Conservation (phyloP, 2,329 filamentous ascomycete species). For the Blumeria graminis region DNA sequence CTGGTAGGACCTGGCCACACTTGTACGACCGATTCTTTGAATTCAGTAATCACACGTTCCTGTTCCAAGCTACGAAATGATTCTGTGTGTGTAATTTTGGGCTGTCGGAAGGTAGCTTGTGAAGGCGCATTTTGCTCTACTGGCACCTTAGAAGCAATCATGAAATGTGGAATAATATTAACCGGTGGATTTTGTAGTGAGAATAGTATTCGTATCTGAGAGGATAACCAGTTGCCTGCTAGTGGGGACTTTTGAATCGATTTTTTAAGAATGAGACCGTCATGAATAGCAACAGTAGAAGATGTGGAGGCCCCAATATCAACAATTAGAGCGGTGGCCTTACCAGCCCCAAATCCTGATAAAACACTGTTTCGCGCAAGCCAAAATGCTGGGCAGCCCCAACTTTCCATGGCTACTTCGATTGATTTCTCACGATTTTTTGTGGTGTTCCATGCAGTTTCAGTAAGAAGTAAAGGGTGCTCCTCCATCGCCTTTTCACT, state of each 20-base stretch:
- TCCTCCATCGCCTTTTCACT: conserved; percentile 63
- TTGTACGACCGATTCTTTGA: conserved; percentile 94
- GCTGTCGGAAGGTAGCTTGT: conserved; percentile 51
- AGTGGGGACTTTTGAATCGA: conserved; percentile 66
- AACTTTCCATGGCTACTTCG: conserved; percentile 91
- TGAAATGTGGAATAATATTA: conserved; percentile 60
- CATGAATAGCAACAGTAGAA: conserved; percentile 74
- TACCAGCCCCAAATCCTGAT: conserved; percentile 76
- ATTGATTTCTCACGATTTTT: conserved; percentile 86
- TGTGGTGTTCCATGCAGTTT: conserved; percentile 72
- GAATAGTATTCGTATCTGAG: conserved; percentile 67
- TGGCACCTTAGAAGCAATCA: conserved; percentile 65
- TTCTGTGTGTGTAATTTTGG: conserved; percentile 32
- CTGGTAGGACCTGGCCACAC: conserved; percentile 66
- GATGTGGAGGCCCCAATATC: conserved; percentile 78
- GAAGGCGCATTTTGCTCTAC: conserved; percentile 69
- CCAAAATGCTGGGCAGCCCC: conserved; percentile 89
- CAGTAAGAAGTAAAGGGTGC: conserved; percentile 78
- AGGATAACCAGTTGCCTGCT: conserved; percentile 73
- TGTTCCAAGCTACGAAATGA: conserved; percentile 72
- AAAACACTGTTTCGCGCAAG: conserved; percentile 72
- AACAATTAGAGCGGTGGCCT: conserved; percentile 76
- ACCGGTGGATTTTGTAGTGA: conserved; percentile 42
- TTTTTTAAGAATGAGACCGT: conserved; percentile 83
- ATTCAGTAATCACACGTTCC: conserved; percentile 79